Percentiles rank a stretch among this genome's conserved stretches.
phyloP scores from a whole-genome alignment of 768 basidiomycete genomes.

The Leccinum subgranulosum region DNA sequence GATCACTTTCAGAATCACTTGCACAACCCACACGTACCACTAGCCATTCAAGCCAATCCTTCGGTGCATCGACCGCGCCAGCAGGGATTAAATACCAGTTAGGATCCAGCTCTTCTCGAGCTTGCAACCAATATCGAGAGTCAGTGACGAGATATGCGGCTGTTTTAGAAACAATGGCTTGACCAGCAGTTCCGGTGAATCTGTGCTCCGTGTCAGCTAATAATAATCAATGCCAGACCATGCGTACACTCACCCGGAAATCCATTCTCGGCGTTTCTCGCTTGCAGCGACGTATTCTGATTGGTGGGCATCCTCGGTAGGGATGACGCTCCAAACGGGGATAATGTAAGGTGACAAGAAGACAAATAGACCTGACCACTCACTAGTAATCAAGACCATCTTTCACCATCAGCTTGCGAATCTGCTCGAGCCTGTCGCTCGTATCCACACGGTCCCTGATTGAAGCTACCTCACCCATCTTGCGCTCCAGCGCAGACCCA shows the following conservation, averaged over 20 bases:
- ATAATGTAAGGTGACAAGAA: conserved; percentile 6
- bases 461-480: conserved; percentile 60
- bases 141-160: conserved; percentile 76
- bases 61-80: conserved; percentile 50
- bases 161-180: conserved; percentile 63
- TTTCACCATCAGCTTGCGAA: conserved; percentile 65
- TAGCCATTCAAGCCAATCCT: conserved; percentile 81
- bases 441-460: conserved; percentile 56
- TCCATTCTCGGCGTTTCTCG: conserved; percentile 76
- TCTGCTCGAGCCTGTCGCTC: conserved; percentile 51
- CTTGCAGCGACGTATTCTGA: conserved; percentile 77
- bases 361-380: conserved; percentile 28
- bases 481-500: conserved; percentile 70
- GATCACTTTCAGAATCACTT: neutral
- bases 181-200: conserved; percentile 65
- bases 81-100: conserved; percentile 72
- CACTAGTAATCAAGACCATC: conserved; percentile 76
- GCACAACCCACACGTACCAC: conserved; percentile 42
- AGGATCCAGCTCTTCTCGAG: conserved; percentile 60
- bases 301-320: conserved; percentile 78
- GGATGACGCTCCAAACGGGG: conserved; percentile 54
- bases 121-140: conserved; percentile 83
- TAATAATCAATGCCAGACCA: conserved; percentile 27
- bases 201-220: conserved; percentile 32
- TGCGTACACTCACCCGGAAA: conserved; percentile 59